Evolutionary conservation across 2,329 filamentous ascomycete species (phyloP), one percentile per base, ranked within the genome.

Genomic region (Calonectria leucothoes): DNA sequence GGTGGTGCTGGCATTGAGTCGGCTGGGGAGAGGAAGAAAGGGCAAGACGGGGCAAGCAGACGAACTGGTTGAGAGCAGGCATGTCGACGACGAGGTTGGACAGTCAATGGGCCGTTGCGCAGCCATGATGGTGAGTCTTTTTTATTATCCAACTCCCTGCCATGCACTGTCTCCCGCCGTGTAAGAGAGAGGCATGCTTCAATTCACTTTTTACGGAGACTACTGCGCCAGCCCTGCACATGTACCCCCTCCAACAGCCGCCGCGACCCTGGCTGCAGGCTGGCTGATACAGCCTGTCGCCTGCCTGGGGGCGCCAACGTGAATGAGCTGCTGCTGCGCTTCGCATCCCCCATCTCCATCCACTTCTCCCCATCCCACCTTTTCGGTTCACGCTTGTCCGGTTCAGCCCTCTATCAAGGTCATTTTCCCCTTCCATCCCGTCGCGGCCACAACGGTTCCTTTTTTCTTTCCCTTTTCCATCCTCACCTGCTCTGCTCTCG

Each of bases 311-410:
- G 31, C 59, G 33, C 37, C 35, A 63, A 63, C 59, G 59, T 63
- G 59, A 63, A 63, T 63, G 59, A 27, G 29, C 49, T 52, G 23
- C 49, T 52, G 23, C 49, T 29, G 29, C 49, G 49, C 42, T 45
- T 52, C 49, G 49, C 23, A 27, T 52, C 25, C 20, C 42, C 39
- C 39, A 52, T 29, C 25, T 52, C 7, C 25, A 31, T 52, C 25
- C 11, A 7, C 49, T 7, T 52, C 49, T 12, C 29, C 52, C 52
- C 37, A 27, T 63, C 59, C 59, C 37, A 31, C 59, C 59, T 45
- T 45, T 65, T 48, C 42, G 51, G 33, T 55, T 55, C 64, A 66
- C 64, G 33, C 64, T 42, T 55, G 64, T 52, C 23, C 37, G 55
- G 55, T 35, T 37, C 33, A 37, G 31, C 11, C 33, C 15, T 57